phyloP scores from a whole-genome alignment of 345 rosid genomes.

The Ceriops decandra region DNA sequence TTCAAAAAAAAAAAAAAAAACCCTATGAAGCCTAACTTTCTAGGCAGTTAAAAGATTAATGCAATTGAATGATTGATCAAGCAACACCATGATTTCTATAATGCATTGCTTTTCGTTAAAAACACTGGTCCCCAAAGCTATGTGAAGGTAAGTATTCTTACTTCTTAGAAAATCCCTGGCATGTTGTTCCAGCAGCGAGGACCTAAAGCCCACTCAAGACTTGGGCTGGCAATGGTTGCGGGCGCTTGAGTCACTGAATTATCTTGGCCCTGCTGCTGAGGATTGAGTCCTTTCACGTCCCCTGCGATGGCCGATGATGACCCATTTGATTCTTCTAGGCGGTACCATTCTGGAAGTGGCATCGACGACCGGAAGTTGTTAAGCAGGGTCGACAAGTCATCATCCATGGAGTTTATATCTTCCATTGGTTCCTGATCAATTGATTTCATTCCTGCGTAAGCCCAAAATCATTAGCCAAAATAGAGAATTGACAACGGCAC shows the following conservation, averaged over 20 bases:
- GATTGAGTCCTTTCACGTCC: conserved; percentile 13
- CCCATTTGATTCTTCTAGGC: conserved; percentile 14
- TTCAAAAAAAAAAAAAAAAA: background rate
- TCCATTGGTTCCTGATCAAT: conserved; percentile 29
- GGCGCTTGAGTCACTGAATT: background rate
- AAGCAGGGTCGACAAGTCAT: conserved; percentile 57
- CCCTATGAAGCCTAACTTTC: conserved; percentile 2
- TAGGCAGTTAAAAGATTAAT: background rate
- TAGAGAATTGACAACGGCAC: background rate
- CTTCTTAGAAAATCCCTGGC: conserved; percentile 49
- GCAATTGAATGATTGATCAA: no score
- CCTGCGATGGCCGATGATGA: conserved; percentile 16
- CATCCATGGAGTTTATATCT: conserved; percentile 51
- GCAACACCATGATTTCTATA: no score
- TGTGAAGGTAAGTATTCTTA: background rate
- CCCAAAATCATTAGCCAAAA: background rate
- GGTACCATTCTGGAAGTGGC: conserved; percentile 68
- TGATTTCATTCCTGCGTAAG: conserved; percentile 28
- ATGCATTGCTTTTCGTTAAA: background rate
- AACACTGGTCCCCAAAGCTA: background rate
- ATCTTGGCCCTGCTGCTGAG: conserved; percentile 16
- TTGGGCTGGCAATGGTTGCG: conserved; percentile 21
- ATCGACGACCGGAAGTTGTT: conserved; percentile 51
- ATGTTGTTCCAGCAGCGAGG: conserved; percentile 52
- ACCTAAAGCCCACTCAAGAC: conserved; percentile 24